These are phyloP conservation scores for Eucalyptus caleyi DNA, from an alignment of 345 rosid genomes.

Conservation along the genomic window DNA sequence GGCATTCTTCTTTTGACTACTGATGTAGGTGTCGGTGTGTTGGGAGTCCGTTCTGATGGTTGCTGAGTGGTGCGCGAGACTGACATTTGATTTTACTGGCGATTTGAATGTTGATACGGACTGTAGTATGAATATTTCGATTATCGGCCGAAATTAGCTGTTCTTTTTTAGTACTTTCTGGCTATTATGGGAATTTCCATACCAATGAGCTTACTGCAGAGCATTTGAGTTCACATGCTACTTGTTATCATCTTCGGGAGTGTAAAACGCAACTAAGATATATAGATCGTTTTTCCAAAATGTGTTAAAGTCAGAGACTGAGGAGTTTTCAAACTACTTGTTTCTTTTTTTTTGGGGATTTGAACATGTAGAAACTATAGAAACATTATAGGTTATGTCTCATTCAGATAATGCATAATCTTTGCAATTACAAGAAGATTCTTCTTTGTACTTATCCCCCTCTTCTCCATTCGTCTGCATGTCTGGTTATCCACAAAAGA, in stretches of 20 bases:
- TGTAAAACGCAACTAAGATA: not conserved
- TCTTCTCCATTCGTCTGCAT: not conserved
- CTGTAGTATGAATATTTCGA: not conserved
- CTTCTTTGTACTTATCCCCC: not conserved
- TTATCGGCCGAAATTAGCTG: not conserved
- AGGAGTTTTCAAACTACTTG: not conserved
- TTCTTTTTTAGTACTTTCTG: not conserved
- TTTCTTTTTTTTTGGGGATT: not conserved
- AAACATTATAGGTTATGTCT: not conserved
- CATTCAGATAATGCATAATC: not conserved
- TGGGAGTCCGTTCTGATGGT: not conserved
- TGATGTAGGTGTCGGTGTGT: not conserved
- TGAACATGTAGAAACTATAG: not conserved
- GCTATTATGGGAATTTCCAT: not conserved
- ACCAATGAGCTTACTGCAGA: not conserved
- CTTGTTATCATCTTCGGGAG: not conserved
- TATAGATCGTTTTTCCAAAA: not conserved
- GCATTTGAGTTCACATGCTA: not conserved
- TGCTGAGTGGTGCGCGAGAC: not conserved
- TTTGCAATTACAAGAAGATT: not conserved
- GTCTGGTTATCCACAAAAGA: conserved; percentile 13
- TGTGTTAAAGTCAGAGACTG: not conserved
- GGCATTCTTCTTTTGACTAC: not conserved
- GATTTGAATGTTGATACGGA: not conserved
- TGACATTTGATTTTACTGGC: not conserved